Evolutionary conservation across 2,329 filamentous ascomycete species (phyloP).

Genomic region (Cladophialophora immunda): DNA sequence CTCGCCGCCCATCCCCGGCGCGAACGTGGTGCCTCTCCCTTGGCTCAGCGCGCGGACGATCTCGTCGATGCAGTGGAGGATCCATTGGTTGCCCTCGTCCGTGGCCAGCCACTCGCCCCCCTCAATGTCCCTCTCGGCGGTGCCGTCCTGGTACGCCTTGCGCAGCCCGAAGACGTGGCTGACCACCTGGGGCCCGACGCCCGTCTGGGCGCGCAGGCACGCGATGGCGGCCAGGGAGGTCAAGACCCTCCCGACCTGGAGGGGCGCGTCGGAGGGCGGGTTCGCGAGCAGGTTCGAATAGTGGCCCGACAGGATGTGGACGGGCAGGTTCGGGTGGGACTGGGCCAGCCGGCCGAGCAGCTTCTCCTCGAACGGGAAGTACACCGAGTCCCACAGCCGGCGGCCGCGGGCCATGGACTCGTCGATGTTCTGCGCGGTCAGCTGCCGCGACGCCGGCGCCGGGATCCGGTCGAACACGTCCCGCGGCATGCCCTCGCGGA

Average conservation of each 20-base stretch:
- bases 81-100: conserved; percentile 72
- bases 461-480: conserved; percentile 64
- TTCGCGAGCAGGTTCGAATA: conserved; percentile 79
- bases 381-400: conserved; percentile 78
- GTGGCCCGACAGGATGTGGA: conserved; percentile 78
- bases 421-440: conserved; percentile 63
- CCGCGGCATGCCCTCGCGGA: conserved; percentile 69
- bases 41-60: conserved; percentile 62
- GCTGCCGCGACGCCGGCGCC: conserved; percentile 64
- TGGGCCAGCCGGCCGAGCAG: conserved; percentile 73
- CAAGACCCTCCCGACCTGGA: conserved; percentile 71
- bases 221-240: conserved; percentile 78
- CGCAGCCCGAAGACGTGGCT: conserved; percentile 82
- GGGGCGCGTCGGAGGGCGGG: conserved; percentile 61
- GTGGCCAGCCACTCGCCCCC: conserved; percentile 69
- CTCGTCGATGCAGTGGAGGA: conserved; percentile 68
- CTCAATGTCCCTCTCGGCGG: conserved; percentile 59
- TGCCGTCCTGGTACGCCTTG: conserved; percentile 77
- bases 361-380: conserved; percentile 76
- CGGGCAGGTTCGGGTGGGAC: conserved; percentile 83
- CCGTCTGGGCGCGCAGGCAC: conserved; percentile 79
- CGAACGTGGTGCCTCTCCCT: conserved; percentile 64
- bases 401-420: conserved; percentile 67
- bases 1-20: conserved; percentile 54
- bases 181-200: conserved; percentile 81